Conservation (phyloP, 1,284 basidiomycete species). For the Athelia psychrophila region DNA sequence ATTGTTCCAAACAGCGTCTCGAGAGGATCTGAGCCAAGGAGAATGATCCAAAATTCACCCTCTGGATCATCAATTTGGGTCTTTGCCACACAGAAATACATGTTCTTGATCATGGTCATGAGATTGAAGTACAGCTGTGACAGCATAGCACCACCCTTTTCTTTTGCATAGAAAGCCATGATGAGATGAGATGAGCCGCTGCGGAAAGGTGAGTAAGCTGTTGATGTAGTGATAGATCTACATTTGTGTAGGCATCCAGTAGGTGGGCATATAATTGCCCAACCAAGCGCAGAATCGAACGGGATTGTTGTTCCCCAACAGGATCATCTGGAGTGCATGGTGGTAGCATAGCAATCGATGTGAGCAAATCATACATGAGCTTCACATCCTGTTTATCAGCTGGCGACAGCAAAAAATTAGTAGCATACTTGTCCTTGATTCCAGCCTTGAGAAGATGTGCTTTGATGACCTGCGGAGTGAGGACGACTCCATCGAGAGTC, state of each 20-base stretch:
- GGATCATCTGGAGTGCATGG: background rate
- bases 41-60: conserved; percentile 10
- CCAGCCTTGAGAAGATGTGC: background rate
- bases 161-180: conserved; percentile 11
- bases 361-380: background rate
- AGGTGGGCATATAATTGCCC: conserved; percentile 5
- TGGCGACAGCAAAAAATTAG: conserved; percentile 3
- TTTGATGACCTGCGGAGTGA: conserved; percentile 8
- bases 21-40: conserved; percentile 14
- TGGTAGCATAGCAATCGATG: background rate
- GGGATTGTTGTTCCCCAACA: background rate
- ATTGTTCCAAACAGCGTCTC: conserved; percentile 10
- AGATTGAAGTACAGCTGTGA: conserved; percentile 9
- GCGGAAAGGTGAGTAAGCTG: conserved; percentile 11
- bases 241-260: conserved; percentile 7
- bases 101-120: conserved; percentile 15
- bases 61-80: conserved; percentile 10
- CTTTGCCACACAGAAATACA: conserved; percentile 16
- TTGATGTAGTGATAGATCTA: conserved; percentile 10
- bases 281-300: conserved; percentile 1
- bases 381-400: conserved; percentile 7
- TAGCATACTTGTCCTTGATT: background rate
- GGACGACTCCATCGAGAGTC: conserved; percentile 2
- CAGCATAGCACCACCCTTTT: conserved; percentile 7
- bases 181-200: conserved; percentile 14